phyloP scores from a whole-genome alignment of 108 stramenopile genomes.

The Licmophora abbreviata region DNA sequence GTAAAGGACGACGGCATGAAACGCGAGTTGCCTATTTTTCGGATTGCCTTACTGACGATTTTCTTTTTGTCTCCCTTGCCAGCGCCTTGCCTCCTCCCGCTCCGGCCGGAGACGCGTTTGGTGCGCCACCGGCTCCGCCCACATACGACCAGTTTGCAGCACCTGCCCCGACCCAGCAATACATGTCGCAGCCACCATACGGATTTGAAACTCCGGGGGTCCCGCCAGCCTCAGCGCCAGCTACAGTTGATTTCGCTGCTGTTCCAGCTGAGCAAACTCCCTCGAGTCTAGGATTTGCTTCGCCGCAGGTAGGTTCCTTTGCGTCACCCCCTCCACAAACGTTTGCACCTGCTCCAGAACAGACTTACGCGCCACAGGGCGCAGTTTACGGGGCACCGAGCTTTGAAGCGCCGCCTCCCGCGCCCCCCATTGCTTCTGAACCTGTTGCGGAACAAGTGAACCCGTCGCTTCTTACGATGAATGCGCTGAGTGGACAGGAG shows the following conservation, averaged over 20 bases:
- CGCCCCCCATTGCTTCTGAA: slow-evolving; percentile 7
- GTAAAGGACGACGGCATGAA: too few species aligned
- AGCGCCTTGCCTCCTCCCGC: slow-evolving; percentile 14
- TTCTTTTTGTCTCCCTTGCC: slow-evolving; percentile 10
- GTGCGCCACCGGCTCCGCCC: not conserved
- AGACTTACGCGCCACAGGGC: not conserved
- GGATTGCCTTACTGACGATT: too few species aligned
- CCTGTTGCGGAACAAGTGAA: slow-evolving; percentile 11
- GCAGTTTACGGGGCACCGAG: slow-evolving; percentile 3
- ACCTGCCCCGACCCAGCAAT: slow-evolving; percentile 9
- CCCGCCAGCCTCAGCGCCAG: slow-evolving; percentile 8
- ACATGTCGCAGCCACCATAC: not conserved
- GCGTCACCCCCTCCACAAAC: slow-evolving; percentile 8
- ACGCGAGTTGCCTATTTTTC: too few species aligned
- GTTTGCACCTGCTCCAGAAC: slow-evolving; percentile 8
- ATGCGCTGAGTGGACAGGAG: slow-evolving; percentile 30
- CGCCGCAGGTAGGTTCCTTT: slow-evolving; percentile 1
- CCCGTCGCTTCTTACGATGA: slow-evolving; percentile 30
- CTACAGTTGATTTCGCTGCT: slow-evolving; percentile 3
- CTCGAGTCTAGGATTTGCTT: slow-evolving; percentile 23
- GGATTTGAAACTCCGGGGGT: not conserved
- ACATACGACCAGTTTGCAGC: slow-evolving; percentile 4
- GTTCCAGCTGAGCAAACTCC: slow-evolving; percentile 15
- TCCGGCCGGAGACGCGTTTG: not conserved
- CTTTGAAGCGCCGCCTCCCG: slow-evolving; percentile 6